A percentile compares a stretch with the other conserved stretches of the same genome.
Conservation (phyloP, 805 yeast genomes). For the Metschnikowia proteae region DNA sequence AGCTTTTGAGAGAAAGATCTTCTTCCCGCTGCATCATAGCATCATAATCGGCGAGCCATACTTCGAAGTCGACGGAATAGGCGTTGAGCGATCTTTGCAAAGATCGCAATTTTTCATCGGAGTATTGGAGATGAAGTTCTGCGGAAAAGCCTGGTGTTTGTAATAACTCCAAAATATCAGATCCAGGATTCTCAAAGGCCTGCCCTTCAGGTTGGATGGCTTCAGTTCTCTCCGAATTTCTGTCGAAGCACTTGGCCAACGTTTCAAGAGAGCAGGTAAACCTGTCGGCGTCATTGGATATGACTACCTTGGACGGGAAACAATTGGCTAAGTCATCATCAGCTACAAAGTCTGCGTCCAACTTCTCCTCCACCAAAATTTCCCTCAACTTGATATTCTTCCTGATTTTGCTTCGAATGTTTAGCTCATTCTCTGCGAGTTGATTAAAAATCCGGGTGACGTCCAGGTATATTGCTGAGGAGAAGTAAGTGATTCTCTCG, state of each 20-base stretch:
- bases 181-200: neutral
- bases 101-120: conserved; percentile 50
- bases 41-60: conserved; percentile 51
- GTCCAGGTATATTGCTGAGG: conserved; percentile 31
- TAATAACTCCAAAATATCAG: neutral
- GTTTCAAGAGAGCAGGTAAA: conserved; percentile 8
- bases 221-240: neutral
- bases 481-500: conserved; percentile 27
- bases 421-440: conserved; percentile 42
- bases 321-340: conserved; percentile 51
- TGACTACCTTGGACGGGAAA: conserved; percentile 53
- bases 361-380: conserved; percentile 29
- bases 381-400: conserved; percentile 26
- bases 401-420: conserved; percentile 37
- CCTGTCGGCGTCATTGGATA: conserved; percentile 29
- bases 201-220: neutral
- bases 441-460: conserved; percentile 32
- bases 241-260: conserved; percentile 17
- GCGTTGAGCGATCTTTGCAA: conserved; percentile 34
- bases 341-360: conserved; percentile 41
- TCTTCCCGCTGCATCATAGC: conserved; percentile 35
- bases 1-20: conserved; percentile 45
- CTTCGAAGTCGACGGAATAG: conserved; percentile 43
- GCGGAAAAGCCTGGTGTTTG: conserved; percentile 15
- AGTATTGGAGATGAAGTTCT: conserved; percentile 44